A percentile compares a stretch with the other conserved stretches of the same genome.
These are phyloP conservation scores for Evernia prunastri DNA, from an alignment of 495 filamentous ascomycete species.

Conservation along the genomic window DNA sequence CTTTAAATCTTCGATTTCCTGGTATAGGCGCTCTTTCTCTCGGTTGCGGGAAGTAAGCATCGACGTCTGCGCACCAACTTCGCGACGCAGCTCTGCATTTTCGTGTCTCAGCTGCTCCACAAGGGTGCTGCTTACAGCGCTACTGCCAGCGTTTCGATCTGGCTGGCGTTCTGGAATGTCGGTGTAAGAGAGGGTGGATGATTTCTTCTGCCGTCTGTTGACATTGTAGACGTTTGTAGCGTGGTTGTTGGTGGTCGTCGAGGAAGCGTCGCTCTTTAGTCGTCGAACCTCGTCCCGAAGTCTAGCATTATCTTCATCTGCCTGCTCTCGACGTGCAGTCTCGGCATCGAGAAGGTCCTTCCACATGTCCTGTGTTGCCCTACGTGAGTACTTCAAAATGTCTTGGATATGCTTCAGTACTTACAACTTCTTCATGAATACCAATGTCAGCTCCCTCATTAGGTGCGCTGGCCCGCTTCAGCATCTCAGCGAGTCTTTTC, in stretches of 20 bases:
- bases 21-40: conserved; percentile 89
- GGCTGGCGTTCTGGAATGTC: conserved; percentile 55
- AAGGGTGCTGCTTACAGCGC: conserved; percentile 57
- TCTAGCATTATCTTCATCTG: conserved; percentile 77
- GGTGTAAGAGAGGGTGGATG: conserved; percentile 55
- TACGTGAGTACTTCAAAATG: neutral
- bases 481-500: conserved; percentile 69
- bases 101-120: conserved; percentile 81
- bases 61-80: conserved; percentile 91
- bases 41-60: conserved; percentile 96
- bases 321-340: conserved; percentile 79
- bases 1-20: conserved; percentile 96
- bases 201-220: conserved; percentile 50
- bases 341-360: conserved; percentile 94
- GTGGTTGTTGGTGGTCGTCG: conserved; percentile 38
- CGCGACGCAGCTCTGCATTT: conserved; percentile 83
- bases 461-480: conserved; percentile 60
- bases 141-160: conserved; percentile 47
- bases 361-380: conserved; percentile 57
- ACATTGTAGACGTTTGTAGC: conserved; percentile 57
- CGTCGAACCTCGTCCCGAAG: conserved; percentile 79
- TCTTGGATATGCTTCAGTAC: neutral
- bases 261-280: conserved; percentile 55
- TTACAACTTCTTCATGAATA: conserved; percentile 67
- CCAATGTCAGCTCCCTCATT: conserved; percentile 60